These are phyloP conservation scores for Elymus sibiricus DNA, from an alignment of 176 grass and related monocot genomes.

Conservation along the genomic window DNA sequence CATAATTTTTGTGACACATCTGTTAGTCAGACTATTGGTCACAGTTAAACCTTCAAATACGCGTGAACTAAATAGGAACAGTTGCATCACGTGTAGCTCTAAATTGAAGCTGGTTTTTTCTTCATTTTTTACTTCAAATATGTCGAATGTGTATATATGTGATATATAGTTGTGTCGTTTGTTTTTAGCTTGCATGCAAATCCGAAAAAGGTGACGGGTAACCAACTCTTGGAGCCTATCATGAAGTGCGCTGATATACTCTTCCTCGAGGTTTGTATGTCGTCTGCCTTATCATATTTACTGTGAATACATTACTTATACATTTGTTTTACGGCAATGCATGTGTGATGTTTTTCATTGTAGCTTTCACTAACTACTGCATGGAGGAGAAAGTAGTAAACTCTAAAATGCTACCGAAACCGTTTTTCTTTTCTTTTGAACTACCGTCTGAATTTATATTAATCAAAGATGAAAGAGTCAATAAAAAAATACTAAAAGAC, in stretches of 20 bases:
- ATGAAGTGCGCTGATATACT: conserved; percentile 94
- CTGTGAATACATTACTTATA: not conserved
- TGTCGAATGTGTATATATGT: not conserved
- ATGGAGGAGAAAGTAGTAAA: not conserved
- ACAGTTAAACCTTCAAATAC: too few relatives aligned
- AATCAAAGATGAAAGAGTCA: too few relatives aligned
- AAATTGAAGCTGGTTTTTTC: not conserved
- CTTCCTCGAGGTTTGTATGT: conserved; percentile 59
- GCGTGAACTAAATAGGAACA: too few relatives aligned
- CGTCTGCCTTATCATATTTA: not conserved
- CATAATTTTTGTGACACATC: too few relatives aligned
- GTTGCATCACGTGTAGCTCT: not conserved
- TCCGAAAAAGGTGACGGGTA: conserved; percentile 50
- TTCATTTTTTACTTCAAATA: not conserved
- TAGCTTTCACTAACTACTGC: too few relatives aligned
- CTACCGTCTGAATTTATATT: too few relatives aligned
- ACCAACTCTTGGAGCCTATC: conserved; percentile 77
- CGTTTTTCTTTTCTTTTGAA: too few relatives aligned
- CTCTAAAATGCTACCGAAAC: too few relatives aligned
- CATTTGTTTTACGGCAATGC: too few relatives aligned
- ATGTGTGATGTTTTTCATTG: too few relatives aligned
- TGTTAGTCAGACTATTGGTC: too few relatives aligned
- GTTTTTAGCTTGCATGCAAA: conserved; percentile 36
- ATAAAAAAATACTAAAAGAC: too few relatives aligned
- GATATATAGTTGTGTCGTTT: not conserved